These are phyloP conservation scores for Saururus chinensis DNA, from an alignment of 164 flowering plant genomes.

Conservation along the genomic window DNA sequence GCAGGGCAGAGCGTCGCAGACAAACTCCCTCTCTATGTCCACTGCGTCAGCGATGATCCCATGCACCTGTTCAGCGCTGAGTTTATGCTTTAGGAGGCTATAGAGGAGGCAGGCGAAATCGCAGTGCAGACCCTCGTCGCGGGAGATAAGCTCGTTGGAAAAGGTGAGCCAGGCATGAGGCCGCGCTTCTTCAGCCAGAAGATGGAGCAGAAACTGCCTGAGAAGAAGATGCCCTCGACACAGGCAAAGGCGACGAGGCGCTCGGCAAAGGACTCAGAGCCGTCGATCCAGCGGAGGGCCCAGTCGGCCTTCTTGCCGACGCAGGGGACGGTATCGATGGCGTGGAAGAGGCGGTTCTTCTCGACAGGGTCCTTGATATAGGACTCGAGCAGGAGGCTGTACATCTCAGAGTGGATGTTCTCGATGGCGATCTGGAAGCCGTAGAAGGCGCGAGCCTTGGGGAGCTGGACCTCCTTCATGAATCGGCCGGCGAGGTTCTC, in stretches of 20 bases:
- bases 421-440: slow-evolving; percentile 89
- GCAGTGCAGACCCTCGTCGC: too few species aligned
- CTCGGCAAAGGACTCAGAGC: slow-evolving; percentile 63
- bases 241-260: slow-evolving; percentile 81
- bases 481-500: slow-evolving; percentile 85
- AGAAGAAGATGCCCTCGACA: slow-evolving; percentile 87
- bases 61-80: too few species aligned
- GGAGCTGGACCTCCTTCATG: slow-evolving; percentile 63
- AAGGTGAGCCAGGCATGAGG: too few species aligned
- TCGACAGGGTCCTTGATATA: slow-evolving; percentile 64
- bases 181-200: too few species aligned
- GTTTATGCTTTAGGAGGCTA: too few species aligned
- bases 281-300: slow-evolving; percentile 80
- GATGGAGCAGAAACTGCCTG: too few species aligned
- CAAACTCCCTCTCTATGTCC: too few species aligned
- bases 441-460: slow-evolving; percentile 83
- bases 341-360: slow-evolving; percentile 68
- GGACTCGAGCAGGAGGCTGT: slow-evolving; percentile 88
- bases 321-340: slow-evolving; percentile 67
- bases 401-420: slow-evolving; percentile 94
- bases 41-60: too few species aligned
- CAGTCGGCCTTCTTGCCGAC: slow-evolving; percentile 68
- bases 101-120: too few species aligned
- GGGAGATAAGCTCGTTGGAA: too few species aligned
- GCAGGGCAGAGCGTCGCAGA: too few species aligned